phyloP scores from a whole-genome alignment of 129 eudicot species.

The Arctium minus region DNA sequence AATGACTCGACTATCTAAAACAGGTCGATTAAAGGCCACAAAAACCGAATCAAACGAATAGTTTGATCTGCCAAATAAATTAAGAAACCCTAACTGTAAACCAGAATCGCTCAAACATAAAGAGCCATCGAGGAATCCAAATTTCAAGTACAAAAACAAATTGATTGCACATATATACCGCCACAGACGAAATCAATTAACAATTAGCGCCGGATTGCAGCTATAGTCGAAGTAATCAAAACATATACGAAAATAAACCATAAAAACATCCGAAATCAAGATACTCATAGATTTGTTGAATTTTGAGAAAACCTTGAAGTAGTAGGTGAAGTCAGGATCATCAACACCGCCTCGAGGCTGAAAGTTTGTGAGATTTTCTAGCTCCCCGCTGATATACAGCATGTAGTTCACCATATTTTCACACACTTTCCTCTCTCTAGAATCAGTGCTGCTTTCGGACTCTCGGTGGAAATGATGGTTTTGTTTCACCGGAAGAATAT shows the following conservation, averaged over 20 bases:
- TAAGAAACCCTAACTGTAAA: slow-evolving; percentile 19
- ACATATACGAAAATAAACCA: background rate
- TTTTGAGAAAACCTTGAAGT: slow-evolving; percentile 35
- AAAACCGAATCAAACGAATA: background rate
- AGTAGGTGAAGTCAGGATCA: slow-evolving; percentile 62
- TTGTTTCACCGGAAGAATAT: background rate
- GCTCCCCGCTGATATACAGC: slow-evolving; percentile 57
- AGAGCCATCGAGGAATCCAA: background rate
- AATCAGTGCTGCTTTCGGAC: background rate
- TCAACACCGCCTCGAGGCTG: slow-evolving; percentile 73
- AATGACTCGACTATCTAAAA: background rate
- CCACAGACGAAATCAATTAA: slow-evolving; percentile 5
- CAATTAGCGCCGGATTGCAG: slow-evolving; percentile 3
- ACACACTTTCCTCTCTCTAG: slow-evolving; percentile 14
- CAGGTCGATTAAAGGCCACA: slow-evolving; percentile 9
- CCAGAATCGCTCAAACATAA: slow-evolving; percentile 6
- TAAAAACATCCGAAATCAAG: background rate
- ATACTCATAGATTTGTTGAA: background rate
- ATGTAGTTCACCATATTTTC: slow-evolving; percentile 65
- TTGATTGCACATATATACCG: background rate
- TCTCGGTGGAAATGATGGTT: slow-evolving; percentile 5
- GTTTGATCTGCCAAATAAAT: background rate
- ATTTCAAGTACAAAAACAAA: slow-evolving; percentile 7
- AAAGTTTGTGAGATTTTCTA: slow-evolving; percentile 58
- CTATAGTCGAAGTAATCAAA: no score